phyloP scores from a whole-genome alignment of 2,329 filamentous ascomycete species.

The Colletotrichum spinosum region DNA sequence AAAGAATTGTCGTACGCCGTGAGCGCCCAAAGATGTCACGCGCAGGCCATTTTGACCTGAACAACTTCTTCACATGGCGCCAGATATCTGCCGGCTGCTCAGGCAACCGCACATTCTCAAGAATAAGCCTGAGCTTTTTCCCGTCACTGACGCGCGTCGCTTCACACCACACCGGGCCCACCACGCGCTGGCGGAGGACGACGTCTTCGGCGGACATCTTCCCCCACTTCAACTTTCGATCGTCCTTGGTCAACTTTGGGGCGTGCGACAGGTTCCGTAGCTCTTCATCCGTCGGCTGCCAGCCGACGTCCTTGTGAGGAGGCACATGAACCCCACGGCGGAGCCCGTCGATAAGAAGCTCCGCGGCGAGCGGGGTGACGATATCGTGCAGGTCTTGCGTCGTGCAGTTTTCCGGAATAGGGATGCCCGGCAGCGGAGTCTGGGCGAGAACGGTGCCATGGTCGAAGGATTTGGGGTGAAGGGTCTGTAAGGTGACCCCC shows the following conservation, averaged over 20 bases:
- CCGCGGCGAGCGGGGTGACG: conserved; percentile 74
- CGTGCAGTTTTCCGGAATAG: conserved; percentile 57
- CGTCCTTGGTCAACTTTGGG: conserved; percentile 76
- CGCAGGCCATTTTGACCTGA: too few relatives aligned
- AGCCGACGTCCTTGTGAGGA: conserved; percentile 59
- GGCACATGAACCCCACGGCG: conserved; percentile 72
- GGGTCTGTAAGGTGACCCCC: conserved; percentile 88
- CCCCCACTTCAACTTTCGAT: conserved; percentile 72
- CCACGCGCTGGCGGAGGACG: conserved; percentile 64
- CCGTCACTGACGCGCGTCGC: conserved; percentile 36
- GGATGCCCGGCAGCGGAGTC: conserved; percentile 69
- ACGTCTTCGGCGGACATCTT: conserved; percentile 66
- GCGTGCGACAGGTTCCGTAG: conserved; percentile 62
- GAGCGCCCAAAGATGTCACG: too few relatives aligned
- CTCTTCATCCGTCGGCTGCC: conserved; percentile 40
- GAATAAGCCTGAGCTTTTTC: conserved; percentile 52
- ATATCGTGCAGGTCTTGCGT: conserved; percentile 54
- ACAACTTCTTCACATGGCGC: too few relatives aligned
- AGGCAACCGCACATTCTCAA: conserved; percentile 49
- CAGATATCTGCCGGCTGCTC: conserved; percentile 1
- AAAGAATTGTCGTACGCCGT: too few relatives aligned
- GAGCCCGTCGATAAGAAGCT: conserved; percentile 77
- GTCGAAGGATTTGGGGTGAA: conserved; percentile 83
- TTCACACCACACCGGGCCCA: conserved; percentile 75
- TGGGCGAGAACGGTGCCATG: conserved; percentile 81